A percentile compares a stretch with the other conserved stretches of the same genome.
Evolutionary conservation across 345 rosid species (phyloP).

Genomic region (Gossypium raimondii): DNA sequence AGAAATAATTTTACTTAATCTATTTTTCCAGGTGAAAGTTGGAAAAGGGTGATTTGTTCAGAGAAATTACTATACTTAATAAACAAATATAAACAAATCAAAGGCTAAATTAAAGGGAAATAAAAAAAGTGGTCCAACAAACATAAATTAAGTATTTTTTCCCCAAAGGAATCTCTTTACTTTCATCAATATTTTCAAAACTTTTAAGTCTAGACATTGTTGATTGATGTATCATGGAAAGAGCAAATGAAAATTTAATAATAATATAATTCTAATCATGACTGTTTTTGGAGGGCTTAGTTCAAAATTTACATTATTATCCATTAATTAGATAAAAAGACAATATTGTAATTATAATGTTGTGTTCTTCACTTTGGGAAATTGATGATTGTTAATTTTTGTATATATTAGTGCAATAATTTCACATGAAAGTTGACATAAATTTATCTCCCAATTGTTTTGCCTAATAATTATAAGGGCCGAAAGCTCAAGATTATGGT

Average conservation of each 20-base stretch:
- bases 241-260: background rate
- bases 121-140: slow-evolving; percentile 3
- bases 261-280: background rate
- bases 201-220: background rate
- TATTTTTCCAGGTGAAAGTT: background rate
- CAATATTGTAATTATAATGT: background rate
- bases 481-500: background rate
- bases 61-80: background rate
- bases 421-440: background rate
- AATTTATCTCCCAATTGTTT: background rate
- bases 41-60: background rate
- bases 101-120: slow-evolving; percentile 9
- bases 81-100: slow-evolving; percentile 13
- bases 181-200: background rate
- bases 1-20: no score
- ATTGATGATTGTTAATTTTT: background rate
- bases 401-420: background rate
- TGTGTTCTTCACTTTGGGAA: background rate
- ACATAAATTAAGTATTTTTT: background rate
- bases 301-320: slow-evolving; percentile 2
- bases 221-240: background rate
- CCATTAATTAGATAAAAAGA: background rate
- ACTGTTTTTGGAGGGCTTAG: background rate
- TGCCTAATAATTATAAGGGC: background rate
- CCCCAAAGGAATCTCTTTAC: slow-evolving; percentile 1